phyloP scores from a whole-genome alignment of 495 filamentous ascomycete genomes.

The Hypoxylon fragiforme region DNA sequence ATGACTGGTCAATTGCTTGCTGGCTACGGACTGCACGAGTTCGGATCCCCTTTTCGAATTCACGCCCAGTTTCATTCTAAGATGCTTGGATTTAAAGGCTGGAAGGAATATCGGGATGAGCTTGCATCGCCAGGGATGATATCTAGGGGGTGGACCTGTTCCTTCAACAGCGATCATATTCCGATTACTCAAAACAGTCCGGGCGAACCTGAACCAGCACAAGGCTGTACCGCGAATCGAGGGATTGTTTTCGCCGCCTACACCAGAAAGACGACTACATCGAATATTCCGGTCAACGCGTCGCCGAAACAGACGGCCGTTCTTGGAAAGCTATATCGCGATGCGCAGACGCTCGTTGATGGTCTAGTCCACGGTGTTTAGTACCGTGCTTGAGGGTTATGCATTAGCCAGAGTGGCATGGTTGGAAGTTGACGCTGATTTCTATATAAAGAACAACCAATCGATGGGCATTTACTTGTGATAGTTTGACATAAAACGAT shows the following conservation, averaged over 20 bases:
- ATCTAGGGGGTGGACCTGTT: conserved; percentile 42
- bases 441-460: background rate
- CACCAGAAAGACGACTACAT: conserved; percentile 29
- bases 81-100: conserved; percentile 40
- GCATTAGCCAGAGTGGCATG: background rate
- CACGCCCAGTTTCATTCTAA: conserved; percentile 42
- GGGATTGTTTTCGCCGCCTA: conserved; percentile 50
- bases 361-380: conserved; percentile 19
- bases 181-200: background rate
- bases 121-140: conserved; percentile 36
- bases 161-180: conserved; percentile 42
- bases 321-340: conserved; percentile 19
- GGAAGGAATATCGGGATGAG: conserved; percentile 49
- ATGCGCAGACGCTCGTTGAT: conserved; percentile 29
- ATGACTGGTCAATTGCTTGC: conserved; percentile 46
- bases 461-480: background rate
- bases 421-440: background rate
- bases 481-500: conserved; percentile 1
- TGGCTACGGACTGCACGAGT: conserved; percentile 43
- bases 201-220: background rate
- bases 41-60: conserved; percentile 45
- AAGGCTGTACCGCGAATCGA: conserved; percentile 21
- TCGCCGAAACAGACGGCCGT: conserved; percentile 26
- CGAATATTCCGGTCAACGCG: conserved; percentile 19
- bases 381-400: background rate